Conservation (phyloP, 2,329 filamentous ascomycete genomes). For the Aspergillus tanneri region DNA sequence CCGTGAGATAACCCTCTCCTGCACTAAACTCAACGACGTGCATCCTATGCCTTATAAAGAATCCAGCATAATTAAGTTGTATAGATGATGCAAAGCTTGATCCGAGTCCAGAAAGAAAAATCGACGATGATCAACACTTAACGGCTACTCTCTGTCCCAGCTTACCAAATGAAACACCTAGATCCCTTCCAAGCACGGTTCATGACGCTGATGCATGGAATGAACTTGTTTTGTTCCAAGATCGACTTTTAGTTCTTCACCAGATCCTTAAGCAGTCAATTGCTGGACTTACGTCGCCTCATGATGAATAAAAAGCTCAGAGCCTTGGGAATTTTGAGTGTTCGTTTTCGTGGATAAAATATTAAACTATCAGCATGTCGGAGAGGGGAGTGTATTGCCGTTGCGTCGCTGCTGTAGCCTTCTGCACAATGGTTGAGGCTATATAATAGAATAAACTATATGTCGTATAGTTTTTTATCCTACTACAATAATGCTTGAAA, state of each 20-base stretch:
- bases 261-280: constrained; percentile 20
- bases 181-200: constrained; percentile 7
- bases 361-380: no score
- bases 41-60: neutral
- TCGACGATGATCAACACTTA: constrained; percentile 27
- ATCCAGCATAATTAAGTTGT: neutral
- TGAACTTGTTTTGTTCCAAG: constrained; percentile 20
- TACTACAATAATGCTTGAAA: no score
- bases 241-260: constrained; percentile 17
- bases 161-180: constrained; percentile 14
- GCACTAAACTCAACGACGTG: neutral
- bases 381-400: no score
- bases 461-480: no score
- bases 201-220: constrained; percentile 14
- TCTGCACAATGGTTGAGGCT: no score
- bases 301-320: constrained; percentile 13
- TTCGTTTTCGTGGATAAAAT: no score
- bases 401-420: no score
- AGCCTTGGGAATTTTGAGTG: neutral
- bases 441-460: no score
- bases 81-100: constrained; percentile 28
- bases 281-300: constrained; percentile 13
- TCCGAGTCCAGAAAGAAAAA: constrained; percentile 25
- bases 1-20: constrained; percentile 19
- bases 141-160: constrained; percentile 17